Base-by-base conservation (phyloP, 2,329 filamentous ascomycete genomes). In the Colletotrichum euphorbiae region DNA sequence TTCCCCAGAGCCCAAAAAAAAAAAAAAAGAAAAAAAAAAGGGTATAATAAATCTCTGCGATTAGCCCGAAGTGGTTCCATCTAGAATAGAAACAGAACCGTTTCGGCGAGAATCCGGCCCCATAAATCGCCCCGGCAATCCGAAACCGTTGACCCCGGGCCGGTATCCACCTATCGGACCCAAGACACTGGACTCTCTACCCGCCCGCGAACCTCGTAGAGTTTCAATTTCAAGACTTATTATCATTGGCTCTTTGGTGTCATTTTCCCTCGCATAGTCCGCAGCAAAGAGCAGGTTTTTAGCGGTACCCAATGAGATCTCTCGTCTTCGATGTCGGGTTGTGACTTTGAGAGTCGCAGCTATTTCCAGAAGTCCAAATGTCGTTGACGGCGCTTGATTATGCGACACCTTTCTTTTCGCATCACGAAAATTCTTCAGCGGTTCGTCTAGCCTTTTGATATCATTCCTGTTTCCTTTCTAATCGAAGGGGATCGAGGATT, bases 131-230 rank as follows among this genome's bases (percentile, higher is more conserved):
- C 63, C 60, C 63, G 50, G 48, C 50, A 67, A 43, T 57, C 59
- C 63, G 58, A 67, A 62, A 67, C 63, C 19, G 43, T 31, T n/a
- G 8, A 56, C 63, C 57, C 57, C 50, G 42, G 56, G 21, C 24
- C 50, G n/a, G 51, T 51, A 38, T 38, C 28, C 28, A 24, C 28
- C 48, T 58, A 36, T 24, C 55, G 42, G 45, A 1, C 9, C 13
- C 15, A 8, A 21, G 6, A 13, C n/a, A n/a, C n/a, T n/a, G n/a
- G n/a, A n/a, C n/a, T n/a, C 15, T 15, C 7, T 13, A 17, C 42
- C 28, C 7, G 55, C 24, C 55, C 19, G 55, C 55, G 31, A n/a
- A 50, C 43, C 6, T 40, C 15, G 33, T 31, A 50, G 31, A 33
- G 43, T 48, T 59, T 59, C 45, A 28, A 59, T 48, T 59, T 59